Percentiles rank a stretch among this genome's conserved stretches.
Conservation (phyloP, 2,329 filamentous ascomycete species). For the Echinosphaeria canescens region DNA sequence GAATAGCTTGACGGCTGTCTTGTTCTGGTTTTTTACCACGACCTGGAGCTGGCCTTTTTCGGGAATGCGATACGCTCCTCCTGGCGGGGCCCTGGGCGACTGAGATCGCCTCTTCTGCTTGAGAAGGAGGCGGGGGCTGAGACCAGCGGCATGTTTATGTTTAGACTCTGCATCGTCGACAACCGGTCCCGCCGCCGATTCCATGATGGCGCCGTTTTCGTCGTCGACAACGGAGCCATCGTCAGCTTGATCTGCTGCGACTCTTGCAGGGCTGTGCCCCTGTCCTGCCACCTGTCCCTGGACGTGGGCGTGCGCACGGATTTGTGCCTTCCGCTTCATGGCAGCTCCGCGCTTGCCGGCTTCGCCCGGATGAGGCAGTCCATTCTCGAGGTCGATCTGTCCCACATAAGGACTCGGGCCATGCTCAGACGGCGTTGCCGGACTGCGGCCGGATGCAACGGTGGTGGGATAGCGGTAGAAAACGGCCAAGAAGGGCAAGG, state of each 20-base stretch:
- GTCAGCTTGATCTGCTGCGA: constrained; percentile 9
- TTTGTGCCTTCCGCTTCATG: constrained; percentile 25
- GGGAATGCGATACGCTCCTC: constrained; percentile 84
- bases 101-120: constrained; percentile 30
- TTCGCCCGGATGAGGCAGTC: constrained; percentile 31
- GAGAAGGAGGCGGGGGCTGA: constrained; percentile 7
- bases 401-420: constrained; percentile 94
- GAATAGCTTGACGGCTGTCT: constrained; percentile 92
- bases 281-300: too few relatives aligned
- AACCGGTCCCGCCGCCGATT: neutral
- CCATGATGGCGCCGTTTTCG: constrained; percentile 1
- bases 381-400: constrained; percentile 75
- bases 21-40: constrained; percentile 95
- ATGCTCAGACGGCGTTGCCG: constrained; percentile 46
- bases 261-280: constrained; percentile 17
- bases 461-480: constrained; percentile 82
- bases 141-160: too few relatives aligned
- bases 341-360: too few relatives aligned
- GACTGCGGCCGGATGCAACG: constrained; percentile 28
- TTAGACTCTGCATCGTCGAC: too few relatives aligned
- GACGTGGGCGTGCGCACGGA: too few relatives aligned
- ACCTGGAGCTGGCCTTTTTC: constrained; percentile 90
- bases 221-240: constrained; percentile 4
- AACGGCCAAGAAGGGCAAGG: constrained; percentile 76
- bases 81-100: constrained; percentile 40